phyloP scores from a whole-genome alignment of 2,329 filamentous ascomycete species.

The Fusarium begoniae region DNA sequence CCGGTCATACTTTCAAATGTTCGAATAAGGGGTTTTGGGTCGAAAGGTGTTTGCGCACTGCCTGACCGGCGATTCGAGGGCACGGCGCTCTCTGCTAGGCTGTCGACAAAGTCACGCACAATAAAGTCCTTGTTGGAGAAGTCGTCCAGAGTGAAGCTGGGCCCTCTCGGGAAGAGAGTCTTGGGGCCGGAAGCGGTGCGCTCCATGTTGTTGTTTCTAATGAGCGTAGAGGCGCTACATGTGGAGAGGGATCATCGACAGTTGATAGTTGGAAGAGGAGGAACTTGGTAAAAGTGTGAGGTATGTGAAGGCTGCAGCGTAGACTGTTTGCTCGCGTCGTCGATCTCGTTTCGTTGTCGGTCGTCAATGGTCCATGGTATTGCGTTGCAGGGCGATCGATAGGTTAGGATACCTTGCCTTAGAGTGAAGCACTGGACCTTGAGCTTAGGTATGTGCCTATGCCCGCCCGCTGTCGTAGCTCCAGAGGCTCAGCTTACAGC shows the following conservation, averaged over 20 bases:
- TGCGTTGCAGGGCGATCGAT: constrained; percentile 15
- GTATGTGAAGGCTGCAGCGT: background rate
- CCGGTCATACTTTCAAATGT: constrained; percentile 79
- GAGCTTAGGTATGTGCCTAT: background rate
- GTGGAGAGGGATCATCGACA: constrained; percentile 32
- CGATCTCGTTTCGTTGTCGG: constrained; percentile 19
- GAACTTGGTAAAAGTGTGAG: background rate
- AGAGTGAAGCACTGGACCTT: background rate
- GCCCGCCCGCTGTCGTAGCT: background rate
- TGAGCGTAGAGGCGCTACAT: constrained; percentile 44
- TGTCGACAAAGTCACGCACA: constrained; percentile 96
- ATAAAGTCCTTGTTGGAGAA: constrained; percentile 94
- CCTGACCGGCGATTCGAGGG: constrained; percentile 83
- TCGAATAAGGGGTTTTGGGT: constrained; percentile 95
- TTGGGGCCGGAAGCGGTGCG: constrained; percentile 61
- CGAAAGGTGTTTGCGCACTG: constrained; percentile 73
- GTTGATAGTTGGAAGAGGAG: constrained; percentile 5
- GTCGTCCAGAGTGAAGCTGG: constrained; percentile 87
- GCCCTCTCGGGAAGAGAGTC: constrained; percentile 79
- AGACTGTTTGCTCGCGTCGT: constrained; percentile 19
- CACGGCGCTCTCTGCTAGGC: constrained; percentile 84
- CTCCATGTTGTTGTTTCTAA: constrained; percentile 50
- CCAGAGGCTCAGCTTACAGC: constrained; percentile 27
- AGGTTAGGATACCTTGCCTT: constrained; percentile 7
- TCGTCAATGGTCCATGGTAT: constrained; percentile 29